These are phyloP conservation scores for Penicillium nordicum DNA, from an alignment of 2,329 filamentous ascomycete species.

Conservation along the genomic window DNA sequence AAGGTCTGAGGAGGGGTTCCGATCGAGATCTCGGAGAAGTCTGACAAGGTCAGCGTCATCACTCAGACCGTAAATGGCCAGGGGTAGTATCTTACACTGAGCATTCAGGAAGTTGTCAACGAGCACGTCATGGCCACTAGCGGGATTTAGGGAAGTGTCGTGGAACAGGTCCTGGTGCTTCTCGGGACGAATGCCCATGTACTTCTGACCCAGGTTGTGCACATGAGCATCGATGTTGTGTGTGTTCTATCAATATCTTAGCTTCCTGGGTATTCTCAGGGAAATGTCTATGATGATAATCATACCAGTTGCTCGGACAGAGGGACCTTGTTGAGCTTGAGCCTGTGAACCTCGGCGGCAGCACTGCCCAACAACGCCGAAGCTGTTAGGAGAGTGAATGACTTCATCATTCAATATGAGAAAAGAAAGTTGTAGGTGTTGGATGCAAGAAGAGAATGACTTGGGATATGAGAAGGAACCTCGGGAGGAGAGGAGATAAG, in stretches of 20 bases:
- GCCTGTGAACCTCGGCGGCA: conserved; percentile 84
- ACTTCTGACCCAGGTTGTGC: conserved; percentile 87
- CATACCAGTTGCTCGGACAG: conserved; percentile 87
- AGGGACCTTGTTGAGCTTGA: conserved; percentile 96
- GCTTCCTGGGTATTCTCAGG: conserved; percentile 4
- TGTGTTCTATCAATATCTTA: conserved; percentile 55
- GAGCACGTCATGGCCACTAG: conserved; percentile 73
- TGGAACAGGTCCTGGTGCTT: conserved; percentile 74
- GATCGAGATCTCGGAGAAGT: conserved; percentile 95
- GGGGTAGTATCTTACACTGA: conserved; percentile 68
- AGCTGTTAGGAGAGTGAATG: conserved; percentile 71
- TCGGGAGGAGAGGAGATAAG: conserved; percentile 28
- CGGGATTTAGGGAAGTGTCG: conserved; percentile 63
- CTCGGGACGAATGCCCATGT: conserved; percentile 77
- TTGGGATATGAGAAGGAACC: neutral
- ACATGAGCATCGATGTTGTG: conserved; percentile 78
- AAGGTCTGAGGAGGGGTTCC: conserved; percentile 90
- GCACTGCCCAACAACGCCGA: conserved; percentile 77
- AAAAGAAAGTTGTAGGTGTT: conserved; percentile 19
- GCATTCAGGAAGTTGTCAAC: conserved; percentile 98
- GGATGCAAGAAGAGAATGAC: conserved; percentile 17
- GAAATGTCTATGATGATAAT: conserved; percentile 50
- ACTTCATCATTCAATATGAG: conserved; percentile 66
- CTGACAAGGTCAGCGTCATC: conserved; percentile 45
- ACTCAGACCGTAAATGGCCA: neutral